Evolutionary conservation across 345 rosid genomes (phyloP), one percentile per base, ranked within the genome.

Genomic region (Arabidopsis arenosa): DNA sequence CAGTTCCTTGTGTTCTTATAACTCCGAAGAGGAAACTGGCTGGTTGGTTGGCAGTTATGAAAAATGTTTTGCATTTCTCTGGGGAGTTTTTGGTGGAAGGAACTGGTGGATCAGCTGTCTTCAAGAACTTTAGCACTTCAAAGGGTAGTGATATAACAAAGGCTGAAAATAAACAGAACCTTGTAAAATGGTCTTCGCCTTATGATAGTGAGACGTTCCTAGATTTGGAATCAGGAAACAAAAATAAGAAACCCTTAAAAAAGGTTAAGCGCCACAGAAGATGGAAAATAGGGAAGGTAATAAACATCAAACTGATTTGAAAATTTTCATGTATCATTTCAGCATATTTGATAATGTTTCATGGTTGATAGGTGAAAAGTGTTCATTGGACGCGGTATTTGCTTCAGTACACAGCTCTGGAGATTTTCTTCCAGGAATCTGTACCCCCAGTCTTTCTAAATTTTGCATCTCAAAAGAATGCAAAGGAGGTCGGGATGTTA

Each of bases 341-440:
- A 58, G 51, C 15, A 53, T 51, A 63, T 56, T 57, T 81, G 57
- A 77, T 54, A 69, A 14, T 30, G 57, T 77, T 35, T 73, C 69
- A 39, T 68, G 26, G 75, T 43, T 68, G 70, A 49, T 79, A 94
- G 98, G 82, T 94, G 75, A 94, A 82, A 84, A 80, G 92, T 67
- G 95, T 92, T 63, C 95, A 90, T 55, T 94, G 93, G 95, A 90
- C 95, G 74, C 94, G 98, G 44, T 90, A 91, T 92, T 83, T 94
- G 82, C 98, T 94, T 79, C 86, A 91, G 59, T 90, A 90, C 86
- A 94, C 97, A 75, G 93, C 97, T 28, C 70, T 89, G 64, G 97
- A 90, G 87, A 75, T 94, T 80, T 90, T 90, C 84, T 94, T 92
- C 74, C 53, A 84, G 67, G 91, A 86, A 78, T 91, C 93, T 4